Conservation (phyloP, 148 eudicot species). For the Pharnaceum exiguum region DNA sequence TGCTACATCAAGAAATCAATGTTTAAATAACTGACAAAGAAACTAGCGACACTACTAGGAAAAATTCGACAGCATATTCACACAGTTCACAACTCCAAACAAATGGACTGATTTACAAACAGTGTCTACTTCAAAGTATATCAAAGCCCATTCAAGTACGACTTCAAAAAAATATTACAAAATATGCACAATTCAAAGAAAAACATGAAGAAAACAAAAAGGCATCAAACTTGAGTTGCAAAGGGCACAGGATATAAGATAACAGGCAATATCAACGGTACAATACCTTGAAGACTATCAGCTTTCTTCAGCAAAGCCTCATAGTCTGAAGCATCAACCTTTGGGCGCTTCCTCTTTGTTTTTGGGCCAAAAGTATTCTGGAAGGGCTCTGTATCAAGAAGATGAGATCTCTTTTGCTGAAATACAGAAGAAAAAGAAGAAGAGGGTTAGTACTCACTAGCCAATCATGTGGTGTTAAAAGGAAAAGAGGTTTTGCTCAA, state of each 20-base stretch:
- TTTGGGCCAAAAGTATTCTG: constrained; percentile 87
- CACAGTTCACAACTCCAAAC: too few species aligned
- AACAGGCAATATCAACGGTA: background rate
- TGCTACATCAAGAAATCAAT: too few species aligned
- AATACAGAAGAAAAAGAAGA: constrained; percentile 9
- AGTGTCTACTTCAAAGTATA: too few species aligned
- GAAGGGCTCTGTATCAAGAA: constrained; percentile 77
- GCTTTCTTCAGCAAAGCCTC: constrained; percentile 71
- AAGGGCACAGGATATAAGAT: background rate
- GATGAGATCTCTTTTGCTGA: constrained; percentile 83
- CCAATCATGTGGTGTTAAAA: background rate
- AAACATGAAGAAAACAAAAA: too few species aligned
- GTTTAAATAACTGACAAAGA: too few species aligned
- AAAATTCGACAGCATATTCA: too few species aligned
- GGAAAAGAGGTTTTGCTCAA: too few species aligned
- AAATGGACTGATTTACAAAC: too few species aligned
- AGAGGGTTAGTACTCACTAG: background rate
- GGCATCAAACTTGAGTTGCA: background rate
- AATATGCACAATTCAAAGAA: too few species aligned
- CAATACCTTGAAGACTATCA: constrained; percentile 68
- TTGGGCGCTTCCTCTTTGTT: constrained; percentile 71
- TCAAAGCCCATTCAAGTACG: too few species aligned
- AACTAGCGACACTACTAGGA: too few species aligned
- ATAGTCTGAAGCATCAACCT: constrained; percentile 55
- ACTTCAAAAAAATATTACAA: too few species aligned